A percentile compares a stretch with the other conserved stretches of the same genome.
These are phyloP conservation scores for Aspergillus ellipticus DNA, from an alignment of 495 filamentous ascomycete genomes.

Conservation along the genomic window DNA sequence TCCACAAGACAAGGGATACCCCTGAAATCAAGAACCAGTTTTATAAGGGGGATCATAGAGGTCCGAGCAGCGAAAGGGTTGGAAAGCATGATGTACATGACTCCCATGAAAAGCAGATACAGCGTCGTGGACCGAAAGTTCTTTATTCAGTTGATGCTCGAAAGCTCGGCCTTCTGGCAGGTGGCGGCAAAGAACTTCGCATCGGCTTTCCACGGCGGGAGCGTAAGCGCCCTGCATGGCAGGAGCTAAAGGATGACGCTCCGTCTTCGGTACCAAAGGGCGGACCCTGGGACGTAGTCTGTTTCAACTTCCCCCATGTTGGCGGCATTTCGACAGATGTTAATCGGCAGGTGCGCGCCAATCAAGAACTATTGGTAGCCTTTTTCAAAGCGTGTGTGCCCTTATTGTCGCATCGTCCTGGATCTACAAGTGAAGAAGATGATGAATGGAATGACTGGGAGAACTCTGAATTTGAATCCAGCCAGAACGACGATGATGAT, in stretches of 20 bases:
- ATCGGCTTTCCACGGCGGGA: conserved; percentile 28
- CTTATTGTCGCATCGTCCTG: conserved; percentile 41
- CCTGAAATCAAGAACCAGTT: not conserved
- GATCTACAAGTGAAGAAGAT: conserved; percentile 23
- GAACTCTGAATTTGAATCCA: conserved; percentile 10
- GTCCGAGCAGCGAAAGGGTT: not conserved
- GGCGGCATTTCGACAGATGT: conserved; percentile 89
- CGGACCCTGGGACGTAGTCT: conserved; percentile 64
- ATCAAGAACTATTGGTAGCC: conserved; percentile 81
- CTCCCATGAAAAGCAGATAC: not conserved
- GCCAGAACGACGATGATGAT: conserved; percentile 14
- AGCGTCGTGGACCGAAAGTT: conserved; percentile 40
- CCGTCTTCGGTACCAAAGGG: conserved; percentile 21
- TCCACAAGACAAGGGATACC: not conserved
- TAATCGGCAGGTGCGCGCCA: conserved; percentile 86
- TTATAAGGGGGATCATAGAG: not conserved
- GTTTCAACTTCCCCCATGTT: conserved; percentile 97
- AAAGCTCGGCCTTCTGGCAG: conserved; percentile 52
- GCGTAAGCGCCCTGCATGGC: conserved; percentile 32
- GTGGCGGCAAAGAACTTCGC: conserved; percentile 42
- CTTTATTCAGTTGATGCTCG: conserved; percentile 72
- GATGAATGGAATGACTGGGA: conserved; percentile 19
- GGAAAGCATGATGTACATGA: not conserved
- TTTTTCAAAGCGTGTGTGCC: conserved; percentile 68
- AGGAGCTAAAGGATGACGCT: conserved; percentile 14